Evolutionary conservation across 805 yeast genomes (phyloP).

Genomic region (Kazachstania viticola): DNA sequence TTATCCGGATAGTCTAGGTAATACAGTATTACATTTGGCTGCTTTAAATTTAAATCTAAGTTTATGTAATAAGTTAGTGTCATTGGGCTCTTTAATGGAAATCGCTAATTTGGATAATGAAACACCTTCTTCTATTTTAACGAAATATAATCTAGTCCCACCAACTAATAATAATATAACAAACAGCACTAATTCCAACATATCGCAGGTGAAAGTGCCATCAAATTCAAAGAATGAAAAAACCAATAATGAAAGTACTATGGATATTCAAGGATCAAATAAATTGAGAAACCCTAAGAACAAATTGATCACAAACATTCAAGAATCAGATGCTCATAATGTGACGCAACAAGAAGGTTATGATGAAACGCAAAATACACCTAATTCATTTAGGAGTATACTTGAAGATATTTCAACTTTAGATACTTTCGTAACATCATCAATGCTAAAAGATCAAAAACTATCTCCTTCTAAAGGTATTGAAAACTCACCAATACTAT

Average conservation of each 20-base stretch:
- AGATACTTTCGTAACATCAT: slow-evolving; percentile 20
- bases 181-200: background rate
- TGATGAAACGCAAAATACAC: too few species aligned
- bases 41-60: slow-evolving; percentile 27
- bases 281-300: background rate
- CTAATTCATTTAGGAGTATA: slow-evolving; percentile 4
- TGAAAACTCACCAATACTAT: slow-evolving; percentile 17
- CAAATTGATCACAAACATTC: background rate
- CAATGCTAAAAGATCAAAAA: slow-evolving; percentile 13
- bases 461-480: slow-evolving; percentile 6
- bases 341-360: too few species aligned
- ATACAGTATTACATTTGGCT: slow-evolving; percentile 77
- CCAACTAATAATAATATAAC: slow-evolving; percentile 7
- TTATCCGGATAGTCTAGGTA: slow-evolving; percentile 73
- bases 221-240: background rate
- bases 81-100: slow-evolving; percentile 24
- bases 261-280: background rate
- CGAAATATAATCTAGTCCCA: slow-evolving; percentile 19
- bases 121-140: slow-evolving; percentile 21
- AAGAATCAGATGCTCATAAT: background rate
- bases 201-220: too few species aligned
- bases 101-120: slow-evolving; percentile 21
- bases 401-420: slow-evolving; percentile 17
- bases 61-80: slow-evolving; percentile 22
- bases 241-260: background rate